phyloP scores from a whole-genome alignment of 2,329 filamentous ascomycete genomes.

The Volutella citrinella region DNA sequence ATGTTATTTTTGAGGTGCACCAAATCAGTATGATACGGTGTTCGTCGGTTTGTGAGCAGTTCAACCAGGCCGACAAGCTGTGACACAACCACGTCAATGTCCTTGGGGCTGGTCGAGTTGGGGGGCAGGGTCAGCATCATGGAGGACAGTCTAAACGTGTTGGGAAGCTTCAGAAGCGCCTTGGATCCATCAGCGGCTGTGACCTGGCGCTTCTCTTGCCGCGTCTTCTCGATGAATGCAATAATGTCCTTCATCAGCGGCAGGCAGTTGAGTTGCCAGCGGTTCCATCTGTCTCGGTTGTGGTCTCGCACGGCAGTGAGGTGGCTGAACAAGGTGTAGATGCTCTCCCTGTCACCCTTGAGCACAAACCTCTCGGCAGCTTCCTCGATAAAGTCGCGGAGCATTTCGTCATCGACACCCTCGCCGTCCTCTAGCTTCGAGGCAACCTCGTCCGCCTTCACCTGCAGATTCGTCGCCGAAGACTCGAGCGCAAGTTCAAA shows the following conservation, averaged over 20 bases:
- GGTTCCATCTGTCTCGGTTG: conserved; percentile 10
- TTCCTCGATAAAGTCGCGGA: conserved; percentile 10
- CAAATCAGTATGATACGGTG: conserved; percentile 24
- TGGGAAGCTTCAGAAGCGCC: conserved; percentile 11
- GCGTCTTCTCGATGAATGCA: conserved; percentile 8
- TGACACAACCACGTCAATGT: conserved; percentile 6
- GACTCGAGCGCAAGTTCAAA: conserved; percentile 5
- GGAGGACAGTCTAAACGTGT: conserved; percentile 12
- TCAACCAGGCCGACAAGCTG: conserved; percentile 13
- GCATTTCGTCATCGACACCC: conserved; percentile 3
- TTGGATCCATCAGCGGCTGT: neutral
- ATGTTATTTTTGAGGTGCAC: conserved; percentile 11
- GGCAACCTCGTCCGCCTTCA: neutral
- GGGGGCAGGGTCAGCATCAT: conserved; percentile 14
- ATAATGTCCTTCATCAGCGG: conserved; percentile 20
- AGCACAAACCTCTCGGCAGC: conserved; percentile 4
- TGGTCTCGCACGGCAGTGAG: neutral
- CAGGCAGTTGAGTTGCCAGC: conserved; percentile 18
- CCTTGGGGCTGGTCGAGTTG: neutral
- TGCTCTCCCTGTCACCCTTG: neutral
- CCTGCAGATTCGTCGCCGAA: conserved; percentile 6
- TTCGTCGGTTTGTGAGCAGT: conserved; percentile 8
- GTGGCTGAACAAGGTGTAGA: conserved; percentile 5
- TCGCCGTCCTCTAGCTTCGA: conserved; percentile 5
- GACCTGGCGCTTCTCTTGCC: neutral